Evolutionary conservation across 805 yeast species (phyloP), one percentile per base, ranked within the genome.

Genomic region (Metschnikowia drakensbergensis): DNA sequence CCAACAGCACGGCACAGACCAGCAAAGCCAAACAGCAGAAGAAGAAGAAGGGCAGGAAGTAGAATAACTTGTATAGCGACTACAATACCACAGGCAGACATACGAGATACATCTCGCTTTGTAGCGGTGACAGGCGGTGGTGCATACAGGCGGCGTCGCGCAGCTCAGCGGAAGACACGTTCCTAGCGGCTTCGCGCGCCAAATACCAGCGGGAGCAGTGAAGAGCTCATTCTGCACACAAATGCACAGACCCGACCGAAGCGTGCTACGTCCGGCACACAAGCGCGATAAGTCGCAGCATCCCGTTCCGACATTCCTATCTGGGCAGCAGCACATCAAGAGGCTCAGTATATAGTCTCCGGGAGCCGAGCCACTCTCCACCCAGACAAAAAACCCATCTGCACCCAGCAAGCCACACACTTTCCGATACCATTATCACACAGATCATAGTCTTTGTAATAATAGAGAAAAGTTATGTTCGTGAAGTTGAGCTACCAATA

Each of bases 1-100:
- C 59, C 22, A 64, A 62, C 46, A 67, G 67, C 46, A 58, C 68
- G 23, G 7, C 44, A 3, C 46, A 36, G 30, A 11, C 43, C n/a
- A 41, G 47, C 39, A 43, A 46, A 39, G 46, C 40, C 43, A 69
- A 70, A 49, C 60, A 61, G 13, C 52, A 51, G 39, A 54, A 55
- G 50, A 54, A 52, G 42, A 57, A 55, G 54, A 54, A 53, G 57
- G 58, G 56, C 8, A 56, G 53, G 53, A 57, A 57, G 53, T 57
- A 37, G 28, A 10, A 9, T 10, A 39, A 25, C 31, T 8, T 37
- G 26, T 13, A 26, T 27, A 27, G 32, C 41, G 25, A 37, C n/a
- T 13, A 27, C n/a, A 35, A 8, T 27, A n/a, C 30, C 17, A 17
- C 17, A 17, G 17, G 17, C 17, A 17, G 17, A 17, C 17, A 17